Base-by-base conservation (phyloP, 1,284 basidiomycete genomes). In the Moesziomyces aphidis region DNA sequence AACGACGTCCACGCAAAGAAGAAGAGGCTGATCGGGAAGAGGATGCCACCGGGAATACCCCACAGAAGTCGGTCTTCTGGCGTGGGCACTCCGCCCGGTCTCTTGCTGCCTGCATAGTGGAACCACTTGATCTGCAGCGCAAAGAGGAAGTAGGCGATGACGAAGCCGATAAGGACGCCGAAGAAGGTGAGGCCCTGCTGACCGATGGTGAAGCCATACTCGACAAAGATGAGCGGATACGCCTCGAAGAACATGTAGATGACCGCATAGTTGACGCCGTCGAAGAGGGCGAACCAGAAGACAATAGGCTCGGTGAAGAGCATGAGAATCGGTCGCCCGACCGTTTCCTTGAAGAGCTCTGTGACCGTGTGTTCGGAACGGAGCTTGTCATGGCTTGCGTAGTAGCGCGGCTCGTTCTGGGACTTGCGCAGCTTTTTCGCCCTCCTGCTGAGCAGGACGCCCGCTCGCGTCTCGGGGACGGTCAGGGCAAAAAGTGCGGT, bases 181-280 rank as follows among this genome's bases (percentile, higher is more conserved):
- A 82, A 24, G 59, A 83, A 80, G 5, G 77, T 62, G 11, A 83
- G 51, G 22, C 76, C 74, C 43, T 73, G 68, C 46, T 73, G 57
- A 4, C 73, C 68, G 2, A 50, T 48, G 23, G 52, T 58, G 59
- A 79, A 83, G 23, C 63, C 61, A 31, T 68, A 77, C n/a, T 81
- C 74, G 11, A 28, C 48, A 56, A 85, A 86, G 49, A 86, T 80
- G 49, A 85, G 76, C 1, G 85, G 83, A 70, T 83, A 82, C 6
- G 85, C 77, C 54, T 83, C 83, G 63, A 86, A 80, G 67, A 84
- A 83, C 49, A 82, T 80, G 77, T 86, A 86, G 23, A 86, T 82
- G 4, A 86, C 78, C 13, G 66, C 60, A 55, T 81, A 82, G 52
- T 80, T 81, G 39, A 70, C 39, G 3, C 72, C 65, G 43, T 82